Conservation (phyloP, 2,329 filamentous ascomycete genomes). For the Fusarium proliferatum region DNA sequence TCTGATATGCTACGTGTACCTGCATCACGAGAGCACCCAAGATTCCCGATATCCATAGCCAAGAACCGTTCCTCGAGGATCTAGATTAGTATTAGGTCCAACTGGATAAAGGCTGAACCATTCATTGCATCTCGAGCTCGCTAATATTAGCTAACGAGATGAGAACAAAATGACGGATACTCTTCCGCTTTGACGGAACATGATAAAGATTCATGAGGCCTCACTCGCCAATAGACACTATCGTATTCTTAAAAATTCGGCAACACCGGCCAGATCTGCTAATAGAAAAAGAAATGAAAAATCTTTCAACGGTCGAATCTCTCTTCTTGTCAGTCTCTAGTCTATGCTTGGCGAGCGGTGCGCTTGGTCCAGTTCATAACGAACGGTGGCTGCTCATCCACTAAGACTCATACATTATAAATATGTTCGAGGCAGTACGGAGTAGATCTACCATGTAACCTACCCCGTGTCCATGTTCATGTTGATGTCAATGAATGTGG, state of each 20-base stretch:
- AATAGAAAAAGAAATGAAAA: background rate
- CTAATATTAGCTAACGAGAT: constrained; percentile 14
- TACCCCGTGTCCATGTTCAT: constrained; percentile 12
- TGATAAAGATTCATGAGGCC: background rate
- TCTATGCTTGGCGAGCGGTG: constrained; percentile 7
- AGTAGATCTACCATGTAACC: constrained; percentile 16
- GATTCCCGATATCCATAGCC: constrained; percentile 9
- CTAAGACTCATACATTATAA: constrained; percentile 5
- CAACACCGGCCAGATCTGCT: constrained; percentile 3
- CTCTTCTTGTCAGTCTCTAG: background rate
- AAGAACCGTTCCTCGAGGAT: constrained; percentile 14
- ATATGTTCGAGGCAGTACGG: background rate
- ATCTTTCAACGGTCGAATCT: constrained; percentile 9
- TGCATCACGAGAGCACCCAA: constrained; percentile 20
- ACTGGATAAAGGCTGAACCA: background rate
- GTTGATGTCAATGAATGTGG: background rate
- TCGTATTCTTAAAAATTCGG: constrained; percentile 3
- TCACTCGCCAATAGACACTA: background rate
- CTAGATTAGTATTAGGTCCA: background rate
- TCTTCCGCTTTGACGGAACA: constrained; percentile 14
- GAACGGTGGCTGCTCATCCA: background rate
- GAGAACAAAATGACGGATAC: background rate
- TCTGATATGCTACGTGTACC: constrained; percentile 8
- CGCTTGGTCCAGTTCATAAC: background rate
- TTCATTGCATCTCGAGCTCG: background rate